Percentiles rank a stretch among this genome's conserved stretches.
phyloP scores from a whole-genome alignment of 1,284 basidiomycete genomes.

The Ceraceosorus bombacis region DNA sequence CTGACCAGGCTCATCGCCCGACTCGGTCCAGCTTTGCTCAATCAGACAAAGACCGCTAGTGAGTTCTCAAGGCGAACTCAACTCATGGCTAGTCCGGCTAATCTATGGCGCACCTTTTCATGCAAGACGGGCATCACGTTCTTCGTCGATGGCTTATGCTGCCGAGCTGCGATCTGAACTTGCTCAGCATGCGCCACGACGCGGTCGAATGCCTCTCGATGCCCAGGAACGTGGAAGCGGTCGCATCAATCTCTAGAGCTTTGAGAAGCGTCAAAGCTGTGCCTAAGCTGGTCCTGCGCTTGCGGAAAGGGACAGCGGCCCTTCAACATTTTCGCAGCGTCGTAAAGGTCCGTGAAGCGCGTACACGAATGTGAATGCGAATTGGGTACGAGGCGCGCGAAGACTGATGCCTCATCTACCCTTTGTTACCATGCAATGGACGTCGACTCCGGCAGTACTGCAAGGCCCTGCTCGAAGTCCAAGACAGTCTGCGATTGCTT shows the following conservation, averaged over 20 bases:
- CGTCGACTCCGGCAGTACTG: not conserved
- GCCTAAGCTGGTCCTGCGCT: conserved; percentile 1
- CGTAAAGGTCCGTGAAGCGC: too few species aligned
- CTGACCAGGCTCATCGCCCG: not conserved
- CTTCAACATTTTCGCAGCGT: too few species aligned
- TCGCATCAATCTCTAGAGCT: not conserved
- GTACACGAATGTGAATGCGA: too few species aligned
- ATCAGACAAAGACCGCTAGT: conserved; percentile 6
- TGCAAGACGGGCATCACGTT: not conserved
- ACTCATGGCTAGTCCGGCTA: not conserved
- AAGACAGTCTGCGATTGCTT: not conserved
- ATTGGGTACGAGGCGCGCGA: too few species aligned
- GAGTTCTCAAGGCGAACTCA: not conserved
- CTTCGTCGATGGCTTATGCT: conserved; percentile 13
- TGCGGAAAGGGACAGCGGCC: not conserved
- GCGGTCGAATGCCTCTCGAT: conserved; percentile 8
- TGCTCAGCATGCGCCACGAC: conserved; percentile 9
- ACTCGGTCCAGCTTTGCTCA: conserved; percentile 1
- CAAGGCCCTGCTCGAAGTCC: not conserved
- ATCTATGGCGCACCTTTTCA: not conserved
- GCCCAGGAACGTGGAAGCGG: not conserved
- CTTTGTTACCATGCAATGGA: too few species aligned
- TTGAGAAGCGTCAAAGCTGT: conserved; percentile 10
- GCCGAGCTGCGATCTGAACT: conserved; percentile 3
- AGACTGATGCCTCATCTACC: too few species aligned